These are phyloP conservation scores for Thoreauomyces humboldtii DNA, from an alignment of 192 early-diverging fungal genomes.

Conservation along the genomic window DNA sequence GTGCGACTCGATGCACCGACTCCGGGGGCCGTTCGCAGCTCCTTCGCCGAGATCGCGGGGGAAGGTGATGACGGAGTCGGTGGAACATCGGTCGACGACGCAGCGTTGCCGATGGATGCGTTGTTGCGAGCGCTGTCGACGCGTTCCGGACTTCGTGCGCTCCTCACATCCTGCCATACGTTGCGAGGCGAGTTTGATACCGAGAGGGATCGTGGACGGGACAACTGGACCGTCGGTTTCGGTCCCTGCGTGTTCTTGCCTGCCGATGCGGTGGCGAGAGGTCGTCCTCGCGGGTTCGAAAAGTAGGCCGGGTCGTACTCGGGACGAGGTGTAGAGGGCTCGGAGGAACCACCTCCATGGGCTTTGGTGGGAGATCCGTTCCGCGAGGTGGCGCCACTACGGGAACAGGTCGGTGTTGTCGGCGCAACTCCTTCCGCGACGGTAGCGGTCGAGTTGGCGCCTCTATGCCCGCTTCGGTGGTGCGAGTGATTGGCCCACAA, in stretches of 20 bases:
- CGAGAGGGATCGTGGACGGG: constrained; percentile 15
- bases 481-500: constrained; percentile 27
- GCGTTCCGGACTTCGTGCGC: constrained; percentile 7
- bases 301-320: neutral
- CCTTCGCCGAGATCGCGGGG: too few species aligned
- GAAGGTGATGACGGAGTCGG: too few species aligned
- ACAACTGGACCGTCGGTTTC: neutral
- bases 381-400: too few species aligned
- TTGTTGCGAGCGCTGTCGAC: constrained; percentile 1
- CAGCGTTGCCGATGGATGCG: too few species aligned
- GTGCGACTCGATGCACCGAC: too few species aligned
- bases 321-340: constrained; percentile 2
- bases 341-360: neutral
- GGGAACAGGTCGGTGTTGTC: too few species aligned
- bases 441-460: neutral
- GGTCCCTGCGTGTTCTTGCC: neutral
- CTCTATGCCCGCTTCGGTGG: neutral
- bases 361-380: too few species aligned
- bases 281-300: neutral
- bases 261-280: neutral
- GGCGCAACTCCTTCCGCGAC: too few species aligned
- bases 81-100: too few species aligned
- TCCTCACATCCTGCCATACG: constrained; percentile 13
- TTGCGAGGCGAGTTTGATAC: constrained; percentile 4
- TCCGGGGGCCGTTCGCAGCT: too few species aligned